phyloP scores from a whole-genome alignment of 2,329 filamentous ascomycete species.

The Lasiodiplodia hormozganensis region DNA sequence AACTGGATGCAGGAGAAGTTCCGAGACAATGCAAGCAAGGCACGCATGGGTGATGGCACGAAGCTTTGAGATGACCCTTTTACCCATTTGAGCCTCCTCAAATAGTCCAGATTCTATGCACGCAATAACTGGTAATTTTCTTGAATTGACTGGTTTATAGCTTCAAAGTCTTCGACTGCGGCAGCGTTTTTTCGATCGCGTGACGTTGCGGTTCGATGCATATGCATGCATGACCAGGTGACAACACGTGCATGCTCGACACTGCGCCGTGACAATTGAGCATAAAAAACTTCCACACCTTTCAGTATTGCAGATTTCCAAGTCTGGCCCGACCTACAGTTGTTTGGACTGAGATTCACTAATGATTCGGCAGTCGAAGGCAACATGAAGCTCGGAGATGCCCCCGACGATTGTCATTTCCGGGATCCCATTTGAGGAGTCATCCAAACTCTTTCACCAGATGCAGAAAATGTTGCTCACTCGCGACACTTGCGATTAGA shows the following conservation, averaged over 20 bases:
- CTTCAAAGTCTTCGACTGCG: not conserved
- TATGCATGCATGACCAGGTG: not conserved
- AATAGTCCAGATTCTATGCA: not conserved
- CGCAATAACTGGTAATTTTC: not conserved
- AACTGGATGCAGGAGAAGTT: constrained; percentile 56
- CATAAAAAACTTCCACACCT: not conserved
- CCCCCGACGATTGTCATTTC: not conserved
- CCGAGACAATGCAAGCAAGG: constrained; percentile 33
- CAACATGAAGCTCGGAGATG: not conserved
- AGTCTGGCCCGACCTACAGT: not conserved
- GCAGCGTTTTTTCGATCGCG: not conserved
- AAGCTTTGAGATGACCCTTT: not conserved
- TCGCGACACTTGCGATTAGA: not conserved
- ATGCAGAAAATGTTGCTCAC: not conserved
- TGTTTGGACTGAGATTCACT: too few relatives aligned
- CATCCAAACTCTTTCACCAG: not conserved
- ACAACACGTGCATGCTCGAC: not conserved
- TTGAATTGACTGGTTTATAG: not conserved
- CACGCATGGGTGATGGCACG: not conserved
- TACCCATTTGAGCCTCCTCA: too few relatives aligned
- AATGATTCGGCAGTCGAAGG: too few relatives aligned
- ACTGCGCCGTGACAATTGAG: not conserved
- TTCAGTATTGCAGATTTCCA: not conserved
- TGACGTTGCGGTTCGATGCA: not conserved
- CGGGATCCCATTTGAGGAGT: not conserved